Base-by-base conservation (phyloP, 2,329 filamentous ascomycete genomes). In the Incumbomyces delicatus region DNA sequence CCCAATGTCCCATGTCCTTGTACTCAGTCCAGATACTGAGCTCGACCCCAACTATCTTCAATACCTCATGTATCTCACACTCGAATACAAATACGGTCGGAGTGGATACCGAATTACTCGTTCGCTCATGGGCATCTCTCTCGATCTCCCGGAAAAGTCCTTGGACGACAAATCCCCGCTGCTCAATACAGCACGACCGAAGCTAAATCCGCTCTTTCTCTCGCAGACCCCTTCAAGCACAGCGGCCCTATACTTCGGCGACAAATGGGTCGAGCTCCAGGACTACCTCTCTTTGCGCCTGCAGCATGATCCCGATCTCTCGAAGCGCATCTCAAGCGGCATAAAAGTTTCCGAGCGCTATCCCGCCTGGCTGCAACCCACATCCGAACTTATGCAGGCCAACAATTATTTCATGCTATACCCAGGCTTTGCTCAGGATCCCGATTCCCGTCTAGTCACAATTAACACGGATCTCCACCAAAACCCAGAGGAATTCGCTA, bases 221-320 rank as follows among this genome's bases (percentile, higher is more conserved):
- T 95, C 88, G 82, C 85, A 95, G 64, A 79, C 81, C 2, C 89
- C 90, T 4, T 85, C 81, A 53, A 86, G 83, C 59, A 84, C 92
- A 53, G 89, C 90, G 1, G 78, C 81, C 10, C 72, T 98, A 8
- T 83, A 90, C 61, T 80, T 92, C 47, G 88, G 89, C 36, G 78
- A 87, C 40, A 88, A 83, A 59, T 98, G 92, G 92, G 69, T 77
- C 11, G 86, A 94, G 56, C 74, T 95, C 8, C 88, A 95, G 61
- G 76, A 80, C 10, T 92, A 94, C 56, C 74, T 94, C 2, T 77
- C 83, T 10, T 74, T 76, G 40, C 71, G 81, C 6, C 67, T 89
- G 8, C 54, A 61, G 12, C 59, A 35, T 13, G 52, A 57, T 41
- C 37, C 53, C 7, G 37, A 52, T 14, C 42, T 52, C 12, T 35